Evolutionary conservation across 2,329 filamentous ascomycete species (phyloP).

Genomic region (Fusarium palustre): DNA sequence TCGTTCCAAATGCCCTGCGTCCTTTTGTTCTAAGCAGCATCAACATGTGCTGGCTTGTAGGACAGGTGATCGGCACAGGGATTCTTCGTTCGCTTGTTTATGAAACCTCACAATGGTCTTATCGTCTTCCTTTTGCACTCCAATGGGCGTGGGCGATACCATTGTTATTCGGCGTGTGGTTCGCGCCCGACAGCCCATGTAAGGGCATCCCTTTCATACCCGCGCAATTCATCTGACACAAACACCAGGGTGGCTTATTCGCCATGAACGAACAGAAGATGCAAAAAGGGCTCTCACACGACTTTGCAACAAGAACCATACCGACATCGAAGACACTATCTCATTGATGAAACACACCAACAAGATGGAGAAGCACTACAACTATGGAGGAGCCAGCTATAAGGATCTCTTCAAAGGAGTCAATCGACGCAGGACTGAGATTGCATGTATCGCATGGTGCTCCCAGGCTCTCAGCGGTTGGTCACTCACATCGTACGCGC

Average conservation of each 20-base stretch:
- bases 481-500: conserved; percentile 36
- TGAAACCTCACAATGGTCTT: conserved; percentile 46
- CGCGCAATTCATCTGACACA: neutral
- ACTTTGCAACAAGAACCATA: conserved; percentile 48
- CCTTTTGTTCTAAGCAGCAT: conserved; percentile 55
- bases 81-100: conserved; percentile 52
- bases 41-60: conserved; percentile 59
- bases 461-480: conserved; percentile 46
- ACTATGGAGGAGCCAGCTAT: conserved; percentile 50
- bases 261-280: conserved; percentile 50
- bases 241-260: conserved; percentile 52
- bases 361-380: conserved; percentile 55
- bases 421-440: conserved; percentile 48
- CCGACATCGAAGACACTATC: conserved; percentile 58
- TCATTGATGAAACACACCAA: conserved; percentile 57
- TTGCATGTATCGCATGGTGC: conserved; percentile 46
- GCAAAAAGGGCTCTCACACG: conserved; percentile 50
- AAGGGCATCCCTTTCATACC: neutral
- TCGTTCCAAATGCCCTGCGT: conserved; percentile 49
- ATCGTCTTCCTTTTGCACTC: conserved; percentile 53
- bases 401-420: conserved; percentile 39
- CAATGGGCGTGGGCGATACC: conserved; percentile 57
- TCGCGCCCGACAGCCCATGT: conserved; percentile 58
- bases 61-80: conserved; percentile 54
- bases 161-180: conserved; percentile 51